Evolutionary conservation across 2,329 filamentous ascomycete genomes (phyloP), one percentile per base, ranked within the genome.

Genomic region (Aureobasidium mangrovei): DNA sequence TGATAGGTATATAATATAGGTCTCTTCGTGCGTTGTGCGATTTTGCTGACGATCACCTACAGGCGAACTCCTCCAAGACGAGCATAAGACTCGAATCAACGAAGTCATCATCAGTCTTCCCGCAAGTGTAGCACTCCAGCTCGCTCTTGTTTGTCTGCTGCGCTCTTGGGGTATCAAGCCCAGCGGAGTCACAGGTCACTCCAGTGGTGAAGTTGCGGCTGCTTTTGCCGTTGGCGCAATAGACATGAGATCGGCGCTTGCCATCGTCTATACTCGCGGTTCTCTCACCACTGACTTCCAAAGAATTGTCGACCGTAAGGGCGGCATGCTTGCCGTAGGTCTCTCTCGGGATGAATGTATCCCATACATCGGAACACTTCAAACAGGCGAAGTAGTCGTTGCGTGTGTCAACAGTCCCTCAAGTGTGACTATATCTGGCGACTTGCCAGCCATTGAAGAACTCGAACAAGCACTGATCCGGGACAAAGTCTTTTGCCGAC

Each of bases 401-500:
- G 40, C 40, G 7, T 29, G 26, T 24, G 54, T 64, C 46, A 78
- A 78, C 59, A 69, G 67, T 42, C 65, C 72, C 0, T 55, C 61
- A 0, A 72, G 69, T 28, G 64, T 74, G 1, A 78, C 75, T 0
- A 38, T 76, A 0, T 74, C 74, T 7, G 75, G 75, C 0, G 71
- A 76, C 28, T 42, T 43, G 4, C 60, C 69, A 56, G 66, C 64
- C 4, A 68, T 77, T 4, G 55, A 66, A 0, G 61, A 67, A 35
- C 59, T 61, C 0, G 62, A 67, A 7, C 53, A 57, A 1, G 58
- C 63, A 0, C 57, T 77, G 1, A 62, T 69, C 0, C 60, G 65
- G 4, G 57, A 68, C 26, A 62, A 67, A 3, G 64, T 65, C 3
- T 76, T 77, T 57, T 65, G 64, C 4, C 64, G 71, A 2, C 49